A percentile compares a stretch with the other conserved stretches of the same genome.
Conservation (phyloP, 169 alveolate genomes). For the Plasmodium gonderi region DNA sequence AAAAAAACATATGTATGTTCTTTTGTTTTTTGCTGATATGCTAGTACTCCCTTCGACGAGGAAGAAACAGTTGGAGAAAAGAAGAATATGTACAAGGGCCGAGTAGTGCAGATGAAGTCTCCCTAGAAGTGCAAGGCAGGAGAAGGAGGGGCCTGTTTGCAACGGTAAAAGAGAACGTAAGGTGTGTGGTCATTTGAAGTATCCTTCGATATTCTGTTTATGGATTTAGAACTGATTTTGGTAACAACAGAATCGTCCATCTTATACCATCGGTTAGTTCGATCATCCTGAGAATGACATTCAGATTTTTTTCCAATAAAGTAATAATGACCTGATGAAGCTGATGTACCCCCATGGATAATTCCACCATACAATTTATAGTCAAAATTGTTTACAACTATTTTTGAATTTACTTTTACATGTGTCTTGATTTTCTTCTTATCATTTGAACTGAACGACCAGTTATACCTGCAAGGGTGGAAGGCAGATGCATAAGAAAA, state of each 20-base stretch:
- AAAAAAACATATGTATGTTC: no score
- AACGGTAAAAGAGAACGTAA: conserved; percentile 83
- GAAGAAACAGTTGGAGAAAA: no score
- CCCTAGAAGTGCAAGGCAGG: conserved; percentile 51
- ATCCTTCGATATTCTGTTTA: conserved; percentile 78
- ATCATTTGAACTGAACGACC: conserved; percentile 62
- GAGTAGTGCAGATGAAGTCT: no score
- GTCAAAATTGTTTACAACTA: conserved; percentile 79
- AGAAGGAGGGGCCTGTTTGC: conserved; percentile 84
- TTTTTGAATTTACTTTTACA: conserved; percentile 74
- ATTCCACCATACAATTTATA: conserved; percentile 86
- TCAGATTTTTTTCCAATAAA: conserved; percentile 87
- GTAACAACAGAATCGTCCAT: conserved; percentile 80
- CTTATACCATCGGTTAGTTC: conserved; percentile 78
- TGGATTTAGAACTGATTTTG: conserved; percentile 47
- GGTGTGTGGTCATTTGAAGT: conserved; percentile 81
- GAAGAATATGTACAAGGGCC: no score
- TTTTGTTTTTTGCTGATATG: no score
- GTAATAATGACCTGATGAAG: conserved; percentile 88
- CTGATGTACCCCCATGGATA: conserved; percentile 83
- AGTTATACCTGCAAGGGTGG: conserved; percentile 21
- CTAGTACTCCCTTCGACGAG: no score
- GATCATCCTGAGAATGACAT: background rate
- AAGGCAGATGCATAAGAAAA: background rate
- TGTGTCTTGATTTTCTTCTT: conserved; percentile 78